Evolutionary conservation across 2,329 filamentous ascomycete genomes (phyloP).

Genomic region (Anthostomella pinea): DNA sequence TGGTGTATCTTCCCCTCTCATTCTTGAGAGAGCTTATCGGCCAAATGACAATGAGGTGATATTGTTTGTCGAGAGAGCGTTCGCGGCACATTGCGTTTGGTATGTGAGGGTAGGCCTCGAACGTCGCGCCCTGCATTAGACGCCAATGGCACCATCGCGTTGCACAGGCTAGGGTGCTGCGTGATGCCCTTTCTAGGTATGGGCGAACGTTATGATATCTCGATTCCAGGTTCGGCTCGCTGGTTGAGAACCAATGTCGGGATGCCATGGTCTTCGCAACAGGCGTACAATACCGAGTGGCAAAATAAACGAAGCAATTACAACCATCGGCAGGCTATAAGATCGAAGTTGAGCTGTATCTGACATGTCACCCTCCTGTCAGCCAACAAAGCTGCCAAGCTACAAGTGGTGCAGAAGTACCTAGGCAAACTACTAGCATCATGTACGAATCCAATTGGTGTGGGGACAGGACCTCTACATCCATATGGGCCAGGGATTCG

Average conservation of each 20-base stretch:
- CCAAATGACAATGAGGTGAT: too few species aligned
- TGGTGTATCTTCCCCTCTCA: too few species aligned
- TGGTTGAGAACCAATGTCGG: slow-evolving; percentile 19
- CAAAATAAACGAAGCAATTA: slow-evolving; percentile 12
- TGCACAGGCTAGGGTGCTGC: background rate
- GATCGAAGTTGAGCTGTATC: slow-evolving; percentile 20
- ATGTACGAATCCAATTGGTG: slow-evolving; percentile 3
- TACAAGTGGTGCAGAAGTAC: slow-evolving; percentile 9
- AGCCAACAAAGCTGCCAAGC: slow-evolving; percentile 24
- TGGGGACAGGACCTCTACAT: background rate
- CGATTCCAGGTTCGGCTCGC: slow-evolving; percentile 1
- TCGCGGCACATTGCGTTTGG: too few species aligned
- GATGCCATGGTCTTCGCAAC: background rate
- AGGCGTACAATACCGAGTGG: slow-evolving; percentile 16
- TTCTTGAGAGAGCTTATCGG: too few species aligned
- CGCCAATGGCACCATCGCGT: background rate
- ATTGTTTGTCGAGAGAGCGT: too few species aligned
- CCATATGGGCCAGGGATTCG: too few species aligned
- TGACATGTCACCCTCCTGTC: slow-evolving; percentile 29
- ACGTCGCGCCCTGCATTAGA: background rate
- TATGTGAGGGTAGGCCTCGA: background rate
- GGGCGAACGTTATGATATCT: too few species aligned
- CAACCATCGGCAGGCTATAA: slow-evolving; percentile 13
- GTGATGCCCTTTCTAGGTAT: background rate
- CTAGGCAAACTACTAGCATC: slow-evolving; percentile 1